These are phyloP conservation scores for Arthrinium puccinioides DNA, from an alignment of 2,329 filamentous ascomycete genomes.

Conservation along the genomic window DNA sequence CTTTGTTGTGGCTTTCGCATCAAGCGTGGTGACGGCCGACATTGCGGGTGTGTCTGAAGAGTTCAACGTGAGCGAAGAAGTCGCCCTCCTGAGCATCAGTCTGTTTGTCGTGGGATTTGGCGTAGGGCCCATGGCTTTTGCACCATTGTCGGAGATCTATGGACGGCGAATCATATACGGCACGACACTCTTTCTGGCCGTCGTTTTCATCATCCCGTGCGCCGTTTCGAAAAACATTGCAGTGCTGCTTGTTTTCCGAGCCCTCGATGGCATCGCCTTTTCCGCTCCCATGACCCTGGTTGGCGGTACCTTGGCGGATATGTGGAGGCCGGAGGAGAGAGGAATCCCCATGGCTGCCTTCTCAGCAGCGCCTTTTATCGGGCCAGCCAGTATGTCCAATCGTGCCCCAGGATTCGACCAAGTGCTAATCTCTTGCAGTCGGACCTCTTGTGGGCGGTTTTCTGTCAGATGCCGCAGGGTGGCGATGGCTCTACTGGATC, in stretches of 20 bases:
- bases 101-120: constrained; percentile 80
- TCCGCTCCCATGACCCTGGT: constrained; percentile 83
- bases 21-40: constrained; percentile 72
- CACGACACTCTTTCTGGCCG: constrained; percentile 59
- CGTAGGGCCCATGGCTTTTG: constrained; percentile 67
- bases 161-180: constrained; percentile 67
- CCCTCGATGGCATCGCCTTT: constrained; percentile 77
- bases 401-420: not conserved
- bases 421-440: no score
- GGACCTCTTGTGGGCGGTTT: constrained; percentile 73
- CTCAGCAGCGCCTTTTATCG: constrained; percentile 74
- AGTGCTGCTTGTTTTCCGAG: constrained; percentile 68
- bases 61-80: constrained; percentile 65
- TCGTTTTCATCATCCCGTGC: constrained; percentile 75
- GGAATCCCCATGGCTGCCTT: constrained; percentile 86
- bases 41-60: constrained; percentile 54
- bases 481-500: constrained; percentile 85
- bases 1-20: constrained; percentile 66
- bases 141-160: constrained; percentile 68
- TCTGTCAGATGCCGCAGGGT: constrained; percentile 60
- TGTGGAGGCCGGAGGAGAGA: constrained; percentile 79
- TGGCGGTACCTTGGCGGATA: constrained; percentile 72
- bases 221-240: constrained; percentile 69
- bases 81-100: constrained; percentile 63
- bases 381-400: constrained; percentile 57